Evolutionary conservation across 495 filamentous ascomycete genomes (phyloP), one percentile per base, ranked within the genome.

Genomic region (Beverwykella pulmonaria): DNA sequence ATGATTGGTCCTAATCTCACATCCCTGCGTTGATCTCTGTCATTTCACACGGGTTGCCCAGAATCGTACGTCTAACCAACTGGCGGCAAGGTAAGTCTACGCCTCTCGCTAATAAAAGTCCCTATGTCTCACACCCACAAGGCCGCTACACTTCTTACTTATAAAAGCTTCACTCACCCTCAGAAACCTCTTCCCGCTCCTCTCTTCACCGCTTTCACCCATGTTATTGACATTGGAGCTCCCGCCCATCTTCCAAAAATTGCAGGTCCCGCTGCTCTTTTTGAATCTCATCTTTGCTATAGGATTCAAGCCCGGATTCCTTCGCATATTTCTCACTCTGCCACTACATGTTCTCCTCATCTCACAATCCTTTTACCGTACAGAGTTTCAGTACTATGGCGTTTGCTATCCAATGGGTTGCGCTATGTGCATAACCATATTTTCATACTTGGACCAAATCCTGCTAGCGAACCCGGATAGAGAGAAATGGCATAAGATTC

Each of bases 401-500:
- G 63, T 59, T 29, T 34, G 52, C 1, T 66, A 59, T 30, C 22
- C 54, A 8, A 23, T 46, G 22, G 36, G 30, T 48, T 27, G 3
- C 22, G 15, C 52, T 1, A 20, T 30, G n/a, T 25, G 5, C 12
- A 5, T 8, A 23, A n/a, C 36, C 8, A 19, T 32, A 10, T 54
- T 60, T n/a, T 27, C 26, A 5, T 66, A 60, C n/a, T 7, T 66
- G n/a, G 55, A 66, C 22, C 50, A 46, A 36, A 66, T 66, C 29
- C 15, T 66, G 17, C 44, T 66, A 6, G 44, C 63, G 19, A 59
- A 20, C 20, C 63, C 63, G 19, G 63, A 65, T 30, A 59, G 46
- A 32, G 55, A 66, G 48, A 8, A 27, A 53, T 66, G 63, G 63
- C 55, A 66, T 27, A 66, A 60, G 32, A 59, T 59, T 46, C 34